These are phyloP conservation scores for Apium graveolens DNA, from an alignment of 129 eudicot species.

Conservation along the genomic window DNA sequence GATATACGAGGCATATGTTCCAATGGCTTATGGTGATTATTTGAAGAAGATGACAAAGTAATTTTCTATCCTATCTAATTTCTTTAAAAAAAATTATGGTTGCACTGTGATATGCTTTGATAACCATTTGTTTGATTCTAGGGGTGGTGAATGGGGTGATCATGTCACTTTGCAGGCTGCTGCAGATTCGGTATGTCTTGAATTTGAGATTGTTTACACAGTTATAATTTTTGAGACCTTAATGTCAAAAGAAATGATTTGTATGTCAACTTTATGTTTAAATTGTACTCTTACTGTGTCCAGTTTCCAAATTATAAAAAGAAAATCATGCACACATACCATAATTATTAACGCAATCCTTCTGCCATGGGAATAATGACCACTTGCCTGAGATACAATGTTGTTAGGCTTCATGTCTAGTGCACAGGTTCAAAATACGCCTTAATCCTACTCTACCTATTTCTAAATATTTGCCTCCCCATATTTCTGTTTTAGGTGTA, in stretches of 20 bases:
- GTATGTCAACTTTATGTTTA: not conserved
- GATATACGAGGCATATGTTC: constrained; percentile 85
- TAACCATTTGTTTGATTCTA: constrained; percentile 19
- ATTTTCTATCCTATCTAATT: constrained; percentile 17
- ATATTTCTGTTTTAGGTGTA: not conserved
- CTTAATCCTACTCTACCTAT: not conserved
- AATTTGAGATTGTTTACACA: not conserved
- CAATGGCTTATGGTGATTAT: constrained; percentile 77
- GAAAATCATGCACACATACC: not conserved
- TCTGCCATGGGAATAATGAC: not conserved
- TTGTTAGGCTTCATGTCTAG: not conserved
- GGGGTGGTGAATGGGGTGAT: constrained; percentile 99
- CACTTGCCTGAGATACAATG: too few species aligned
- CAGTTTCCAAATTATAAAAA: not conserved
- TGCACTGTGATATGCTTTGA: constrained; percentile 18
- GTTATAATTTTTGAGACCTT: too few species aligned
- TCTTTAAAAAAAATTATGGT: too few species aligned
- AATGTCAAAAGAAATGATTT: not conserved
- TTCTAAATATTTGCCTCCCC: not conserved
- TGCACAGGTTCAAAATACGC: not conserved
- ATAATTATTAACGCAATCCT: not conserved
- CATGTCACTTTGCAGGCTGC: constrained; percentile 99
- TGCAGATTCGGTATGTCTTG: constrained; percentile 67
- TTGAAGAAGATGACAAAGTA: constrained; percentile 88
- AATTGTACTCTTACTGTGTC: not conserved